These are phyloP conservation scores for Turnera subulata DNA, from an alignment of 345 rosid species.

Conservation along the genomic window DNA sequence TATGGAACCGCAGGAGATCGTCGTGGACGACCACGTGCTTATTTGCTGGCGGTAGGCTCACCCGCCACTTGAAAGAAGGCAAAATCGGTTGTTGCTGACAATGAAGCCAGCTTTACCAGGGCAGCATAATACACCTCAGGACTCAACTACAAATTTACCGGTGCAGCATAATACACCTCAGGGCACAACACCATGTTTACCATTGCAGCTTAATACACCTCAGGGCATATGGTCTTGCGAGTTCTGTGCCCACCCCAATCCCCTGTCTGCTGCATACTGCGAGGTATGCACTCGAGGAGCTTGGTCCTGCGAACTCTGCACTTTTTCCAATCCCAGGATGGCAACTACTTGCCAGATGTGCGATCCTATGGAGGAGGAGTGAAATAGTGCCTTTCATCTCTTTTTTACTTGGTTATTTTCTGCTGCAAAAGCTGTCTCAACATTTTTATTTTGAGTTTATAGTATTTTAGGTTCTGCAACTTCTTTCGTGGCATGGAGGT, in stretches of 20 bases:
- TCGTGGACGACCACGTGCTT: too few relatives aligned
- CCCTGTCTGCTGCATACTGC: not conserved
- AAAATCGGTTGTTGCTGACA: not conserved
- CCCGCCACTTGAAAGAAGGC: not conserved
- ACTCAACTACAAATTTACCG: not conserved
- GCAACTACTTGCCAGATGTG: slow-evolving; percentile 2
- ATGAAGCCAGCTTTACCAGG: not conserved
- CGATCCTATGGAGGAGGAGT: not conserved
- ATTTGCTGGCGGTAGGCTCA: too few relatives aligned
- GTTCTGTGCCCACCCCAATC: not conserved
- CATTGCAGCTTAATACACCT: not conserved
- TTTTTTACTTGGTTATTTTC: too few relatives aligned
- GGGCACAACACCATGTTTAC: not conserved
- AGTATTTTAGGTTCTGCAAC: too few relatives aligned
- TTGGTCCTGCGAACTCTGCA: slow-evolving; percentile 4
- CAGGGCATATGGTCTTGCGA: not conserved
- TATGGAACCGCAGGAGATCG: not conserved
- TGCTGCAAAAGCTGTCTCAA: not conserved
- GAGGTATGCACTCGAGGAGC: slow-evolving; percentile 1
- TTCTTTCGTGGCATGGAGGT: too few relatives aligned
- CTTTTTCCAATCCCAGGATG: slow-evolving; percentile 2
- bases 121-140: not conserved
- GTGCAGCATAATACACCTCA: not conserved
- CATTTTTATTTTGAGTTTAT: not conserved
- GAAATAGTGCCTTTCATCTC: not conserved